A percentile compares a stretch with the other conserved stretches of the same genome.
These are phyloP conservation scores for Claviceps digitariae DNA, from an alignment of 2,329 filamentous ascomycete genomes.

Conservation along the genomic window DNA sequence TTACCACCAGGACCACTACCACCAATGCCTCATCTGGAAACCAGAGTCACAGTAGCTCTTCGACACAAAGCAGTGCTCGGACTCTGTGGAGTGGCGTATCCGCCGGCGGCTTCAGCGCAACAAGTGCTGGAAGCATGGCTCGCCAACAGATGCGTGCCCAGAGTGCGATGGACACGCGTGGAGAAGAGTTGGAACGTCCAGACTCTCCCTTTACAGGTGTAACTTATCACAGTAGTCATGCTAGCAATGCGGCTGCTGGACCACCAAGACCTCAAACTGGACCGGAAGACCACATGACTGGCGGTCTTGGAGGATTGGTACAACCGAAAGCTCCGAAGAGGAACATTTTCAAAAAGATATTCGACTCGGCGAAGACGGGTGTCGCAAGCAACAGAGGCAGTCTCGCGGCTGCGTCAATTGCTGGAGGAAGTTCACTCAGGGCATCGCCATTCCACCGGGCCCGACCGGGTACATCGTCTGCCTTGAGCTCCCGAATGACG, in stretches of 20 bases:
- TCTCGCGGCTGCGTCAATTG: slow-evolving; percentile 45
- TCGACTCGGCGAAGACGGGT: slow-evolving; percentile 86
- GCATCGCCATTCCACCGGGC: slow-evolving; percentile 30
- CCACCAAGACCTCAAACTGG: slow-evolving; percentile 54
- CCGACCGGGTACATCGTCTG: slow-evolving; percentile 21
- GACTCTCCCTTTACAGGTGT: slow-evolving; percentile 59
- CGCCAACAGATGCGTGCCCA: slow-evolving; percentile 55
- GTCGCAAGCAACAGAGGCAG: slow-evolving; percentile 81
- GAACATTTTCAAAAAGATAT: slow-evolving; percentile 90
- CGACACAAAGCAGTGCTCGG: slow-evolving; percentile 64
- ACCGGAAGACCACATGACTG: slow-evolving; percentile 50
- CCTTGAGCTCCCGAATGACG: slow-evolving; percentile 31
- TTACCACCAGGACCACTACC: slow-evolving; percentile 75
- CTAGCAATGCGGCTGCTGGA: slow-evolving; percentile 30
- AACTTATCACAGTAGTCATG: slow-evolving; percentile 87
- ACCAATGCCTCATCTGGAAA: slow-evolving; percentile 65
- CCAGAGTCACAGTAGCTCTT: slow-evolving; percentile 59
- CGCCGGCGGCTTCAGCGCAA: slow-evolving; percentile 82
- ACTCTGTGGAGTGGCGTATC: slow-evolving; percentile 92
- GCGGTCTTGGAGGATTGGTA: slow-evolving; percentile 65
- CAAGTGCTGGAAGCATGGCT: slow-evolving; percentile 86
- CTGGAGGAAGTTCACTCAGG: slow-evolving; percentile 29
- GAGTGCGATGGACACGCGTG: slow-evolving; percentile 50
- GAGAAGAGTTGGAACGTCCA: slow-evolving; percentile 40
- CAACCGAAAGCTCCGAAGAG: slow-evolving; percentile 67